phyloP scores from a whole-genome alignment of 1,284 basidiomycete species.

The Apiotrichum montevideense region DNA sequence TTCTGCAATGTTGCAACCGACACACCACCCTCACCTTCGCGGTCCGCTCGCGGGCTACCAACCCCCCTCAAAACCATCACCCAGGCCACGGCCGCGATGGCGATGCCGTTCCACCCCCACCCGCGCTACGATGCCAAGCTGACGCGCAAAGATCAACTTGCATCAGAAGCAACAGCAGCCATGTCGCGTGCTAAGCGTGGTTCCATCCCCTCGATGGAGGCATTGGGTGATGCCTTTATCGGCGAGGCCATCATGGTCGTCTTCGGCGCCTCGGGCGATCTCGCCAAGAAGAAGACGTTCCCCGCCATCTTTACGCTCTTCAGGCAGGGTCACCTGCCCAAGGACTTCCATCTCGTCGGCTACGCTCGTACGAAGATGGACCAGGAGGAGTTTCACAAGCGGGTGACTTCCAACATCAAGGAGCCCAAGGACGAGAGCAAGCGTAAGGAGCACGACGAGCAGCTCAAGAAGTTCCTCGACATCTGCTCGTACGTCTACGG shows the following conservation, averaged over 20 bases:
- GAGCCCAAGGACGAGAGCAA: conserved; percentile 55
- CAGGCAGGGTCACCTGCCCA: conserved; percentile 70
- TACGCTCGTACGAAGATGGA: conserved; percentile 81
- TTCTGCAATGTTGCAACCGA: too few relatives aligned
- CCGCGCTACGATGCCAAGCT: conserved; percentile 4
- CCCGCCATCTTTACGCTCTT: conserved; percentile 87
- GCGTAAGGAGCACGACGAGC: conserved; percentile 41
- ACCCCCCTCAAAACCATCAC: background rate
- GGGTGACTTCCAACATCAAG: conserved; percentile 77
- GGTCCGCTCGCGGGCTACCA: conserved; percentile 4
- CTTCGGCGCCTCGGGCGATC: conserved; percentile 91
- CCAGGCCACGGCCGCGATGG: conserved; percentile 4
- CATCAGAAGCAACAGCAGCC: background rate
- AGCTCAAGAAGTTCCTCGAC: conserved; percentile 74
- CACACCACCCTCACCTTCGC: conserved; percentile 1
- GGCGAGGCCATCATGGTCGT: conserved; percentile 87
- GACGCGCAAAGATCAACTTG: conserved; percentile 3
- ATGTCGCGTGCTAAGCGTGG: conserved; percentile 27
- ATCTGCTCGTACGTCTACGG: conserved; percentile 76
- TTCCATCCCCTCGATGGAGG: conserved; percentile 76
- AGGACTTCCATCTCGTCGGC: conserved; percentile 79
- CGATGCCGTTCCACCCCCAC: conserved; percentile 1
- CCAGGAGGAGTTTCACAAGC: conserved; percentile 73
- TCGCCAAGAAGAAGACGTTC: conserved; percentile 99
- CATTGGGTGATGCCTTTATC: conserved; percentile 62